Conservation (phyloP, 116 monocot genomes). For the Iris pallida region DNA sequence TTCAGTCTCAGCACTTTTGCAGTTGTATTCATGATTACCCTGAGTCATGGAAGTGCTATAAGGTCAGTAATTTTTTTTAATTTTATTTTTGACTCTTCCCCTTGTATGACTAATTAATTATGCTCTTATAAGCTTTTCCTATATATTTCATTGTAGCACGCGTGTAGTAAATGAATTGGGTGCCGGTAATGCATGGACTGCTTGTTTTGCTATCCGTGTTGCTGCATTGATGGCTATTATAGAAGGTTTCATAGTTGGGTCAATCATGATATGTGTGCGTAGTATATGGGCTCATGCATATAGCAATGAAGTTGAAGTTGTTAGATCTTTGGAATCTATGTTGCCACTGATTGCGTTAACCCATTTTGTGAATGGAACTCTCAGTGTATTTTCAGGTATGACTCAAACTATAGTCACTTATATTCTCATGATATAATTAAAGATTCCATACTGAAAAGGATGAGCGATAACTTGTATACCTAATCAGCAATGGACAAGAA, state of each 20-base stretch:
- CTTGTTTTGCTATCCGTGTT: background rate
- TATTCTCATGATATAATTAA: too few species aligned
- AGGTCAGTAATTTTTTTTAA: slow-evolving; percentile 14
- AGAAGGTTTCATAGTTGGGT: slow-evolving; percentile 9
- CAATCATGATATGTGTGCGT: background rate
- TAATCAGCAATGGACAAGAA: too few species aligned
- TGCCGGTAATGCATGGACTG: slow-evolving; percentile 4
- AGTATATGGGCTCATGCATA: slow-evolving; percentile 12
- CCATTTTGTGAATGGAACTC: slow-evolving; percentile 8
- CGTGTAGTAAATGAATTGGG: slow-evolving; percentile 3
- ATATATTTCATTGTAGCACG: background rate
- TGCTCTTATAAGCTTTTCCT: background rate
- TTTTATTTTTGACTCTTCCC: too few species aligned
- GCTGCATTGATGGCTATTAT: background rate
- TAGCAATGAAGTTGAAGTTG: background rate
- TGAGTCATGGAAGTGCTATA: slow-evolving; percentile 21
- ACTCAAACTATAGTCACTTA: too few species aligned
- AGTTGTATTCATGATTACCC: slow-evolving; percentile 27
- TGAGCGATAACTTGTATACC: too few species aligned
- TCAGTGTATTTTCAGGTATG: slow-evolving; percentile 10
- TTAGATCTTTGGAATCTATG: slow-evolving; percentile 1
- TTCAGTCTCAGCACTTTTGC: slow-evolving; percentile 29
- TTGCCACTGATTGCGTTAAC: slow-evolving; percentile 12
- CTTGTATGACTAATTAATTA: background rate
- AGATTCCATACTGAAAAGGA: too few species aligned